Base-by-base conservation (phyloP, 176 grass and related monocot species). In the Guadua angustifolia region DNA sequence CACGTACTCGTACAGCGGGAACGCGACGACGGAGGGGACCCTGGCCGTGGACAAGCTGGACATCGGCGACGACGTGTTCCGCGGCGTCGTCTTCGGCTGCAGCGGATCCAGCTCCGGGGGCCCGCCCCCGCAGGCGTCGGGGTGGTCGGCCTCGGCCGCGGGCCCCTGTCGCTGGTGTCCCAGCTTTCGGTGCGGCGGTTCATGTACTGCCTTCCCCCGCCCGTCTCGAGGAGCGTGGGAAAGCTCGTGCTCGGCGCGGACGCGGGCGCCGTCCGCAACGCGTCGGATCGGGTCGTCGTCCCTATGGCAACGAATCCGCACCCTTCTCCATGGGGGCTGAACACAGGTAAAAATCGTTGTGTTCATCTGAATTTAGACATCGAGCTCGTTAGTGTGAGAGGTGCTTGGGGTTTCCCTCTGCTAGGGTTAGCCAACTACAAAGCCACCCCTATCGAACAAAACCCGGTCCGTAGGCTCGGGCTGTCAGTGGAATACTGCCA, bases 151-250 rank as follows among this genome's bases (percentile, higher is more conserved):
- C 86, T 92, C 56, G 88, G 84, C 56, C 83, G 87, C 33, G 88
- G 91, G 0, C 39, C 79, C 11, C 66, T 92, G 60, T 92, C 91
- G 29, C 80, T 92, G 25, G 44, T 79, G 25, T 76, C 74, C 63
- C 91, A 90, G 84, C 91, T 92, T 52, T 66, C 70, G 4, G 67
- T 89, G 49, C 75, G 40, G 17, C 66, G 79, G 68, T 92, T 92
- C 88, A 87, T 86, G 80, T 92, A 90, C 85, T 92, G 91, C 91
- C 88, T 92, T 9, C 83, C 83, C 26, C 87, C 29, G 59, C 69
- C 68, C 10, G 62, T 17, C 8, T 84, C 91, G 10, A n/a, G 16
- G 24, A 61, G 21, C 11, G 32, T 70, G 1, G 84, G 83, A 6
- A 87, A 21, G 73, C 79, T 92, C 53, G 85, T 85, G 46, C 83